A percentile compares a stretch with the other conserved stretches of the same genome.
Evolutionary conservation across 2,329 filamentous ascomycete species (phyloP).

Genomic region (Ceratocystis variospora): DNA sequence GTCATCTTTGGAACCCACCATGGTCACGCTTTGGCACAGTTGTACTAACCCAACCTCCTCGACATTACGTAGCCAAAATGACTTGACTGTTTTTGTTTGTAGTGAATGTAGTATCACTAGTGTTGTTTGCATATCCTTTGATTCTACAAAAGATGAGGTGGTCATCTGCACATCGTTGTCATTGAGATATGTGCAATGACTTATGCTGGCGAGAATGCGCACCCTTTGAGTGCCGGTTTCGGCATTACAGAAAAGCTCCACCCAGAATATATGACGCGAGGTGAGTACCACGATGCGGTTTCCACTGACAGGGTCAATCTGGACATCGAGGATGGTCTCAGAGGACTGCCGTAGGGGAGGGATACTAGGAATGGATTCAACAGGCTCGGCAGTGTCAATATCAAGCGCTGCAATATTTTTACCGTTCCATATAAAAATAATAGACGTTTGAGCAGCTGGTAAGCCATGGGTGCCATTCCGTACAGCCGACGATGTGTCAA

Average conservation of each 20-base stretch:
- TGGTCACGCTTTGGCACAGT: neutral
- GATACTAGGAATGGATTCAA: slow-evolving; percentile 9
- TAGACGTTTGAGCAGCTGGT: neutral
- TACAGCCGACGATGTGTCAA: neutral
- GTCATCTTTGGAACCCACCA: neutral
- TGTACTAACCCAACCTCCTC: neutral
- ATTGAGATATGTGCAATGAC: neutral
- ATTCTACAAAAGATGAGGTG: neutral
- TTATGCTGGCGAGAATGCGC: neutral
- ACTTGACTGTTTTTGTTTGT: slow-evolving; percentile 3
- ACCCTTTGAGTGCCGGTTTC: neutral
- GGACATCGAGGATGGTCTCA: slow-evolving; percentile 17
- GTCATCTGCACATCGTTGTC: slow-evolving; percentile 13
- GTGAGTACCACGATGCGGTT: slow-evolving; percentile 18
- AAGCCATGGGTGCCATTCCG: neutral
- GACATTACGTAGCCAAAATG: slow-evolving; percentile 12
- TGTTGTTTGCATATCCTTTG: neutral
- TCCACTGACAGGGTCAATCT: slow-evolving; percentile 9
- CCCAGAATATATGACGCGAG: slow-evolving; percentile 15
- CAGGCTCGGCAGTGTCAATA: neutral
- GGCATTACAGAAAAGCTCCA: slow-evolving; percentile 9
- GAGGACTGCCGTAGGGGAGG: slow-evolving; percentile 6
- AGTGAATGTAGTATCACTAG: slow-evolving; percentile 6
- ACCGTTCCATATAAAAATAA: slow-evolving; percentile 17
- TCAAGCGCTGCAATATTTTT: slow-evolving; percentile 12